Evolutionary conservation across 2,329 filamentous ascomycete species (phyloP).

Genomic region (Xylaria sp.): DNA sequence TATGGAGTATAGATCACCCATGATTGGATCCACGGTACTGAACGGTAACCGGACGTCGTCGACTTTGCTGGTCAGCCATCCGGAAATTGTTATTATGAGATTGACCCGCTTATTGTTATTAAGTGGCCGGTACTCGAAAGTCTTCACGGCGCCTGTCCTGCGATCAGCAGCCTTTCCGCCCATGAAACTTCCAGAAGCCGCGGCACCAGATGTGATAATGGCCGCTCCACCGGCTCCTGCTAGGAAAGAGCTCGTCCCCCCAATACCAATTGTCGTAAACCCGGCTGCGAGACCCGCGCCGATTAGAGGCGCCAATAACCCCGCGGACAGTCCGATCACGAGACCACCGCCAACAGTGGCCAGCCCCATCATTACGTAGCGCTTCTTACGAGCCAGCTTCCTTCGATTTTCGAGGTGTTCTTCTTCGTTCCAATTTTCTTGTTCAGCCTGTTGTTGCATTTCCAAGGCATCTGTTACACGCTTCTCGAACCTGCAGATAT

Average conservation of each 20-base stretch:
- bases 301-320: conserved; percentile 90
- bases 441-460: conserved; percentile 94
- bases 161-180: conserved; percentile 86
- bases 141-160: conserved; percentile 90
- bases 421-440: conserved; percentile 98
- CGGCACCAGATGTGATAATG: conserved; percentile 90
- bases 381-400: conserved; percentile 82
- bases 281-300: conserved; percentile 93
- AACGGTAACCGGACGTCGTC: conserved; percentile 96
- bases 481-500: conserved; percentile 97
- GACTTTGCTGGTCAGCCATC: conserved; percentile 98
- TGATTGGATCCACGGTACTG: conserved; percentile 95
- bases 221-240: conserved; percentile 93
- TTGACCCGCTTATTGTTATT: conserved; percentile 99
- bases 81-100: conserved; percentile 91
- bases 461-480: conserved; percentile 95
- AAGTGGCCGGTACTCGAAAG: conserved; percentile 94
- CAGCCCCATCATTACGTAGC: conserved; percentile 95
- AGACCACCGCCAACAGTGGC: conserved; percentile 95
- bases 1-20: conserved; percentile 98
- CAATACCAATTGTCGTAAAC: conserved; percentile 93
- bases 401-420: conserved; percentile 89
- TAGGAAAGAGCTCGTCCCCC: conserved; percentile 87
- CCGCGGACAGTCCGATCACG: conserved; percentile 94
- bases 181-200: conserved; percentile 86